phyloP scores from a whole-genome alignment of 2,329 filamentous ascomycete species.

The Penicillium fuscoglaucum region DNA sequence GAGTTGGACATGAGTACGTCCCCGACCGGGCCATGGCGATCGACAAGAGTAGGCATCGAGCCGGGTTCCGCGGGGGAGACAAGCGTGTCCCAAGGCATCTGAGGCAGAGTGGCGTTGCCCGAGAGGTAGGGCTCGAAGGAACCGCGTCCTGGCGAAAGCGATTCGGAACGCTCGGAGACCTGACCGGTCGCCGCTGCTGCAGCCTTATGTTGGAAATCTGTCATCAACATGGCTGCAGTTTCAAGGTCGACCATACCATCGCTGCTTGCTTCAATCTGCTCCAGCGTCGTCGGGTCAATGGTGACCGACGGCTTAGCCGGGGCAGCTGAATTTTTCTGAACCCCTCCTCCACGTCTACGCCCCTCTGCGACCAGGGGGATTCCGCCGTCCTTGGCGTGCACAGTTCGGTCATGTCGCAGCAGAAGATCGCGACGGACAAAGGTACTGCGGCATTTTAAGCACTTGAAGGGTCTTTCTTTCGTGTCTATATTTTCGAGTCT shows the following conservation, averaged over 20 bases:
- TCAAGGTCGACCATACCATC: conserved; percentile 94
- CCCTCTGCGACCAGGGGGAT: conserved; percentile 91
- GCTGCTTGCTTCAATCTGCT: conserved; percentile 88
- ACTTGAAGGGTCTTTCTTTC: conserved; percentile 98
- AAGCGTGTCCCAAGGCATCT: conserved; percentile 90
- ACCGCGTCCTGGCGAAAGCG: conserved; percentile 68
- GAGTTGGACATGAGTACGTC: conserved; percentile 71
- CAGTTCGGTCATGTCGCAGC: conserved; percentile 94
- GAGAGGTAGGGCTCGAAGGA: conserved; percentile 72
- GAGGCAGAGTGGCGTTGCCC: conserved; percentile 76
- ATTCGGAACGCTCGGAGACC: conserved; percentile 55
- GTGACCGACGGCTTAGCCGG: conserved; percentile 76
- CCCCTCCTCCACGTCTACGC: conserved; percentile 62
- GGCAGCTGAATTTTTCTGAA: conserved; percentile 40
- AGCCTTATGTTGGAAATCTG: conserved; percentile 95
- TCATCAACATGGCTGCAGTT: conserved; percentile 97
- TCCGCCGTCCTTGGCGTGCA: conserved; percentile 97
- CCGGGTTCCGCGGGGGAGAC: conserved; percentile 66
- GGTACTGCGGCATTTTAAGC: conserved; percentile 95
- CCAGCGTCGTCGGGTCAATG: conserved; percentile 80
- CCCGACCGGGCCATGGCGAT: conserved; percentile 59
- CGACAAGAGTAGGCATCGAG: conserved; percentile 65
- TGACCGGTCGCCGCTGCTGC: conserved; percentile 63
- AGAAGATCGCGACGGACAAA: conserved; percentile 97
- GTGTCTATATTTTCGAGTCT: conserved; percentile 64